Evolutionary conservation across 2,329 filamentous ascomycete species (phyloP).

Genomic region (Teratosphaeriaceae sp.): DNA sequence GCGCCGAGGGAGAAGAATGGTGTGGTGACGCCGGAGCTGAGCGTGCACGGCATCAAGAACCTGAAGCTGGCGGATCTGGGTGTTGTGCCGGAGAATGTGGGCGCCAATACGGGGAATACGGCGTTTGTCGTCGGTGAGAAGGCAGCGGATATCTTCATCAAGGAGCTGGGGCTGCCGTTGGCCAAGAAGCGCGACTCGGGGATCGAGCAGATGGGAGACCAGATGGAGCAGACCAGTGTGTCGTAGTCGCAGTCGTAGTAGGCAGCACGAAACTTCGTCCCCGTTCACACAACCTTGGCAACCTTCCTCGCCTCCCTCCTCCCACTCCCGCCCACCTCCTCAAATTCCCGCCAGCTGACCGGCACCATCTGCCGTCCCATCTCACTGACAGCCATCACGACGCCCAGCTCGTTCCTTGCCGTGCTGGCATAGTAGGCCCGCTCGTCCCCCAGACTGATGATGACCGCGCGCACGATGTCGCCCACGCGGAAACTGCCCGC

Average conservation of each 20-base stretch:
- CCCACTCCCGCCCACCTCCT: slow-evolving; percentile 68
- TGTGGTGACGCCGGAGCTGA: slow-evolving; percentile 34
- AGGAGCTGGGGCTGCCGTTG: slow-evolving; percentile 34
- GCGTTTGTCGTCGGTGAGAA: slow-evolving; percentile 38
- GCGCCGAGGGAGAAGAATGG: slow-evolving; percentile 29
- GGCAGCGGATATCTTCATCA: slow-evolving; percentile 35
- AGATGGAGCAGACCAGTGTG: too few species aligned
- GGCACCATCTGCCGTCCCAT: slow-evolving; percentile 82
- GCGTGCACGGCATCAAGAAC: slow-evolving; percentile 34
- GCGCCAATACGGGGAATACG: slow-evolving; percentile 42
- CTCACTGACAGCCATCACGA: slow-evolving; percentile 88
- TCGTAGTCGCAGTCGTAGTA: too few species aligned
- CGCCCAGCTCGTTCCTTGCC: slow-evolving; percentile 82
- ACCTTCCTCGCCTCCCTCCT: slow-evolving; percentile 78
- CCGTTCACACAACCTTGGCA: slow-evolving; percentile 51
- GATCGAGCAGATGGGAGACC: too few species aligned
- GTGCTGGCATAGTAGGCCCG: slow-evolving; percentile 94
- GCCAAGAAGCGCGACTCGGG: neutral
- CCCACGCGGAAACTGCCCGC: slow-evolving; percentile 88
- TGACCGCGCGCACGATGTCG: slow-evolving; percentile 79
- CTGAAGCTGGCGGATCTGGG: slow-evolving; percentile 41
- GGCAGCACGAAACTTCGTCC: too few species aligned
- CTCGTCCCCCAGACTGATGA: slow-evolving; percentile 83
- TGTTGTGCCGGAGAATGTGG: slow-evolving; percentile 38
- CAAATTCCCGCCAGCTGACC: slow-evolving; percentile 91